These are phyloP conservation scores for Colletotrichum melonis DNA, from an alignment of 2,329 filamentous ascomycete species.

Conservation along the genomic window DNA sequence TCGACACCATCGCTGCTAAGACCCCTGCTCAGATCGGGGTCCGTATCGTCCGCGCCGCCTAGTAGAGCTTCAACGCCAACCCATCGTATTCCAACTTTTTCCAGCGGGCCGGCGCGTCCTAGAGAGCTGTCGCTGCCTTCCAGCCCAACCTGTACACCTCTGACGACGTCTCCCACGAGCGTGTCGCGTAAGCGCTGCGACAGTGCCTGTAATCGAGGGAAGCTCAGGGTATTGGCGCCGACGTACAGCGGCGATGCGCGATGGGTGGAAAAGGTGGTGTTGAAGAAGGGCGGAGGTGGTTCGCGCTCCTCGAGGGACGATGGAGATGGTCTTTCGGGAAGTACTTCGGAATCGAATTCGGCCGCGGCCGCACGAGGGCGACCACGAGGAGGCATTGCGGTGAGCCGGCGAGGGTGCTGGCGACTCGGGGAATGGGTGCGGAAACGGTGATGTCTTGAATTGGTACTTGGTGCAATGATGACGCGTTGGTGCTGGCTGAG, in stretches of 20 bases:
- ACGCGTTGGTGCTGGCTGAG: no score
- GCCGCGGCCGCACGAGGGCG: conserved; percentile 12
- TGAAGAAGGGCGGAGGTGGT: conserved; percentile 60
- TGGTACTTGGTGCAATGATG: background rate
- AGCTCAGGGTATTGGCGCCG: conserved; percentile 52
- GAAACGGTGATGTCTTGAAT: background rate
- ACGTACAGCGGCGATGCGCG: conserved; percentile 65
- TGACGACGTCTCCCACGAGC: conserved; percentile 69
- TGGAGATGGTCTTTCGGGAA: background rate
- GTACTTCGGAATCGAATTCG: conserved; percentile 2
- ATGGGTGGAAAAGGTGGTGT: conserved; percentile 69
- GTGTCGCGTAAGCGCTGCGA: conserved; percentile 63
- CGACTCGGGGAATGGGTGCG: background rate
- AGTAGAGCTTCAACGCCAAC: conserved; percentile 48
- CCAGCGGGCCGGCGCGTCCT: conserved; percentile 55
- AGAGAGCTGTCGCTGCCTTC: conserved; percentile 52
- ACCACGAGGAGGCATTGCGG: conserved; percentile 18
- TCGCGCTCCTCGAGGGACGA: conserved; percentile 37
- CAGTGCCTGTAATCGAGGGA: conserved; percentile 53
- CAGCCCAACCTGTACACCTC: conserved; percentile 66
- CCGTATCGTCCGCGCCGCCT: conserved; percentile 39
- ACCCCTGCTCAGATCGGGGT: conserved; percentile 19
- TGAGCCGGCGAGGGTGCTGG: background rate
- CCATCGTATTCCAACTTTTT: conserved; percentile 61
- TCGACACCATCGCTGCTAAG: conserved; percentile 15